A percentile compares a stretch with the other conserved stretches of the same genome.
Conservation (phyloP, 2,329 filamentous ascomycete genomes). For the Magnaporthiopsis rhizophila region DNA sequence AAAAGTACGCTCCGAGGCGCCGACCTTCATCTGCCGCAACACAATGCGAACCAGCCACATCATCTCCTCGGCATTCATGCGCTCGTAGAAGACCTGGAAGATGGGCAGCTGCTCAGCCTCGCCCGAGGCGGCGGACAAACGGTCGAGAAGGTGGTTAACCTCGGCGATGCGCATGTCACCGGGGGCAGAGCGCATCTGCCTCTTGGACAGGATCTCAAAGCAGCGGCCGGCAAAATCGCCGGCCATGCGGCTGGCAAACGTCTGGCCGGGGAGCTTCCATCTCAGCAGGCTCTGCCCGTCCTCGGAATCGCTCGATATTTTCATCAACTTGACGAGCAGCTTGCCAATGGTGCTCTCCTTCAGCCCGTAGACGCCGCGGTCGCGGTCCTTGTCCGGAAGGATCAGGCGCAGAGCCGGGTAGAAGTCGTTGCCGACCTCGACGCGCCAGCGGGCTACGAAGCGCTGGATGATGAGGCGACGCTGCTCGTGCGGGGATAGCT, state of each 20-base stretch:
- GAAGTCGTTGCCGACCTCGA: slow-evolving; percentile 83
- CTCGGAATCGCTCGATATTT: slow-evolving; percentile 83
- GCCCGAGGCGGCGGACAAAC: slow-evolving; percentile 63
- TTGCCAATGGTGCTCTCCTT: slow-evolving; percentile 91
- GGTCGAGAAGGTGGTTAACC: slow-evolving; percentile 80
- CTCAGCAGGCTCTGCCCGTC: slow-evolving; percentile 80
- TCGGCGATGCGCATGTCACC: slow-evolving; percentile 81
- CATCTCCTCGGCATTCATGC: slow-evolving; percentile 89
- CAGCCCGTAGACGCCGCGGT: slow-evolving; percentile 85
- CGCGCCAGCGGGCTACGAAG: slow-evolving; percentile 81
- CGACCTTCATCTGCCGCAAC: slow-evolving; percentile 65
- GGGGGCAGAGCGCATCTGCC: slow-evolving; percentile 64
- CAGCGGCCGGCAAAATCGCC: slow-evolving; percentile 91
- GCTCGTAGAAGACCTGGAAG: slow-evolving; percentile 73
- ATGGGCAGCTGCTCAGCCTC: slow-evolving; percentile 81
- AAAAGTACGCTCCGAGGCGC: slow-evolving; percentile 81
- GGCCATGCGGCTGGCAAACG: slow-evolving; percentile 54
- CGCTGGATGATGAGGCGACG: slow-evolving; percentile 73
- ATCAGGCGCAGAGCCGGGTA: slow-evolving; percentile 90
- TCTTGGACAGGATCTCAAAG: slow-evolving; percentile 76
- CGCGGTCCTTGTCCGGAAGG: slow-evolving; percentile 84
- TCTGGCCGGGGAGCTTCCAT: slow-evolving; percentile 82
- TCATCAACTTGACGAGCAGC: slow-evolving; percentile 83
- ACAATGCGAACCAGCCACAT: slow-evolving; percentile 94
- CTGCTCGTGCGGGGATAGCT: slow-evolving; percentile 65